Evolutionary conservation across 768 basidiomycete genomes (phyloP), one percentile per base, ranked within the genome.

Genomic region (Trametes villosa): DNA sequence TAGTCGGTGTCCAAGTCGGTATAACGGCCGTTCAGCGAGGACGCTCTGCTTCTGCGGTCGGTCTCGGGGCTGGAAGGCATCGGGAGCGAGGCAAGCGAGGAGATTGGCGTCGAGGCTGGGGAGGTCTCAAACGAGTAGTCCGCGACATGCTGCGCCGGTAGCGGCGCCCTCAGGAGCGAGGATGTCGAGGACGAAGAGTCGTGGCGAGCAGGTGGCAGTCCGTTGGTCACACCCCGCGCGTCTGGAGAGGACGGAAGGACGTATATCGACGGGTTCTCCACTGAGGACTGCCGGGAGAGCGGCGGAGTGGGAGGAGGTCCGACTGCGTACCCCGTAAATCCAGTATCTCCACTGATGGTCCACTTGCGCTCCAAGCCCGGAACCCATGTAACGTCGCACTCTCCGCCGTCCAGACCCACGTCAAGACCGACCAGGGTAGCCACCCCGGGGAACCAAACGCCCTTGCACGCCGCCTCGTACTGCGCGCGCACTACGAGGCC

Each of bases 341-440:
- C 91, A 60, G 73, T 68, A 6, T 83, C 83, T 34, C 91, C 90
- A 20, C 73, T 76, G 24, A 92, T 77, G 31, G 77, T 75, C 91
- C 91, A 94, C 63, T 78, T 77, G 5, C 67, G 60, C 54, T 82
- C 72, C 56, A 72, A 71, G 7, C 79, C 85, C 11, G 80, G 74
- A 7, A 82, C 79, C 91, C 91, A 94, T 17, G 78, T 72, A 22
- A 91, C 79, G 58, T 90, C 87, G 24, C 86, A 87, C 27, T 85
- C 84, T 66, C 86, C 87, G 9, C 83, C 80, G 61, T 87, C 85
- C 13, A 94, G 77, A 12, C 82, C 81, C 31, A 91, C 81, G 66
- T 93, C 91, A 80, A 93, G 76, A 11, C 90, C 92, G 20, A 94
- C 78, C 66, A 91, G 76, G 3, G 89, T 92, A 3, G 92, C 92